A percentile compares a stretch with the other conserved stretches of the same genome.
Evolutionary conservation across 345 rosid genomes (phyloP).

Genomic region (Salix udensis): DNA sequence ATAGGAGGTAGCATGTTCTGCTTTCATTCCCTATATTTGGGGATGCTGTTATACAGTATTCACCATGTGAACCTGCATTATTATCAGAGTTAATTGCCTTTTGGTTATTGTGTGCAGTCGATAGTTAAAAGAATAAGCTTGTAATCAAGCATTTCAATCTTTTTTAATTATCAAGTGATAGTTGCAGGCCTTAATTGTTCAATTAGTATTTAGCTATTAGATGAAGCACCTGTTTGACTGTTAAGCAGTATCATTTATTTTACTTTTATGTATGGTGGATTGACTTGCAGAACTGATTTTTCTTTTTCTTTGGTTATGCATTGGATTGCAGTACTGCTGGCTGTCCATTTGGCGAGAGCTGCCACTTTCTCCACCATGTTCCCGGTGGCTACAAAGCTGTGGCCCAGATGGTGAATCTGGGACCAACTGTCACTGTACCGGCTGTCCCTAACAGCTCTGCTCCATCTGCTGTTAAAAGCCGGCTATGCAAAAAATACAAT

Average conservation of each 20-base stretch:
- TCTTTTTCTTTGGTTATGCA: constrained; percentile 3
- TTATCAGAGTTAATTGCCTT: not conserved
- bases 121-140: not conserved
- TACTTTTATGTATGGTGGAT: not conserved
- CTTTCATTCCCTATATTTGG: not conserved
- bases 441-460: constrained; percentile 37
- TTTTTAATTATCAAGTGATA: not conserved
- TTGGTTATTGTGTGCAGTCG: not conserved
- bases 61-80: not conserved
- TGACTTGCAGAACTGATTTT: not conserved
- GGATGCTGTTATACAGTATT: not conserved
- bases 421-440: constrained; percentile 38
- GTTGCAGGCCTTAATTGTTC: not conserved
- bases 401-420: constrained; percentile 69
- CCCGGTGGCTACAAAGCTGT: constrained; percentile 82
- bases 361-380: constrained; percentile 79
- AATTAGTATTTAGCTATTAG: not conserved
- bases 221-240: not conserved
- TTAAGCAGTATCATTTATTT: not conserved
- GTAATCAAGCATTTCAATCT: not conserved
- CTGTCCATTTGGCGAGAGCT: constrained; percentile 88
- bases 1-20: not conserved
- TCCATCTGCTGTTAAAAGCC: constrained; percentile 39
- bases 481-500: constrained; percentile 60
- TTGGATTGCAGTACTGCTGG: constrained; percentile 67